Evolutionary conservation across 2,329 filamentous ascomycete species (phyloP), one percentile per base, ranked within the genome.

Genomic region (Aspergillus sp.): DNA sequence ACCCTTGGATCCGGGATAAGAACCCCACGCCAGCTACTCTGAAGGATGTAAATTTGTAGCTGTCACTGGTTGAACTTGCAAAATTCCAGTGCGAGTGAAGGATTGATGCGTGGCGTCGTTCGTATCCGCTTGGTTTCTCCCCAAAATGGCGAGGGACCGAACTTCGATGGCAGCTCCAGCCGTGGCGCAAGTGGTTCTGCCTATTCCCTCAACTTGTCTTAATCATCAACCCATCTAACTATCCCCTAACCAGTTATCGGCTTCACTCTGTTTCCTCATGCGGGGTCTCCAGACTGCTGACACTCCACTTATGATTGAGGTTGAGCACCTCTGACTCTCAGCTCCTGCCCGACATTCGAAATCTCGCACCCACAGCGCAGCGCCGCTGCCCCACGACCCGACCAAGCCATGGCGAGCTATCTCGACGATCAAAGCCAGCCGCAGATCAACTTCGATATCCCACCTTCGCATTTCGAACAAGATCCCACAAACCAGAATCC

Each of bases 381-480:
- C n/a, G 40, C 27, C 45, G 23, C 14, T 43, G 55, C 50, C 51
- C 55, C 59, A 56, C 53, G 53, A 43, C 45, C 21, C 43, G 57
- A 57, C 57, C 59, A 66, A 65, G 59, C 57, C 59, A 66, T 66
- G 59, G 80, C 81, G 44, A 78, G 79, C 62, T 85, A 81, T 72
- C 85, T 85, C 76, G 86, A 86, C 71, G 80, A 77, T 51, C 80
- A 81, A 67, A 62, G 54, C 53, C 51, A 57, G 61, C 35, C 47
- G 17, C 66, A 50, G 39, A 25, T 50, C 31, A 37, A 52, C 55
- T 31, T 27, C 27, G 46, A 74, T 73, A 62, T 68, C 63, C 65
- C 69, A 62, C 48, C 66, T 57, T 72, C 68, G 7, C 64, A 65
- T 12, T 52, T 60, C 6, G 61, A 31, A 9, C 48, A 61, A 7